phyloP scores from a whole-genome alignment of 2,329 filamentous ascomycete species.

The Aspergillus amoenus region DNA sequence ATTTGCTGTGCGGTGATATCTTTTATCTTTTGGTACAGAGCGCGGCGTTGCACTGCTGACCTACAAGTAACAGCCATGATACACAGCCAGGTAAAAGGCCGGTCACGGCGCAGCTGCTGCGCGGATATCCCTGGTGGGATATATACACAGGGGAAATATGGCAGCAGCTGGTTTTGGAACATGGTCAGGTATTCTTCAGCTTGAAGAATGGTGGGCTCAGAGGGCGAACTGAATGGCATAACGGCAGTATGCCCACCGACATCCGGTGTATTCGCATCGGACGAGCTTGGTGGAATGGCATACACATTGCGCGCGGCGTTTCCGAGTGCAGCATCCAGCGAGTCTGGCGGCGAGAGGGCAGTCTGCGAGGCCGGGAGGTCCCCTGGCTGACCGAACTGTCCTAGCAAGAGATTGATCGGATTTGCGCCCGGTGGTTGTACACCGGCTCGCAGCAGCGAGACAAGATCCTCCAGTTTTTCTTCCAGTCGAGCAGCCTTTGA shows the following conservation, averaged over 20 bases:
- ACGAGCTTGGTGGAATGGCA: background rate
- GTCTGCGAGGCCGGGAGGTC: background rate
- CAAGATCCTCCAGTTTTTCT: slow-evolving; percentile 27
- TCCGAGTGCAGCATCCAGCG: background rate
- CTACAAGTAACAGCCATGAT: slow-evolving; percentile 51
- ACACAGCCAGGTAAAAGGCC: slow-evolving; percentile 53
- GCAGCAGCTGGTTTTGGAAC: slow-evolving; percentile 46
- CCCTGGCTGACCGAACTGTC: background rate
- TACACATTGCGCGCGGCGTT: background rate
- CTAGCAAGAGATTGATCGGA: background rate
- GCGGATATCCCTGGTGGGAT: slow-evolving; percentile 36
- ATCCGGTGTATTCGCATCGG: background rate
- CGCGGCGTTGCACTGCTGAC: slow-evolving; percentile 41
- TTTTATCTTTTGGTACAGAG: slow-evolving; percentile 44
- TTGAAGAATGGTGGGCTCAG: slow-evolving; percentile 21
- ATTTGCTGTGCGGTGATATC: slow-evolving; percentile 49
- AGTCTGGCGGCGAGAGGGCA: background rate
- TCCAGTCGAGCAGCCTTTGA: slow-evolving; percentile 26
- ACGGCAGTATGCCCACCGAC: background rate
- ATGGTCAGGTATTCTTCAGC: slow-evolving; percentile 39
- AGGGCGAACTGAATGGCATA: background rate
- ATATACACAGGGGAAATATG: slow-evolving; percentile 48
- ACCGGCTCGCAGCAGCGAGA: slow-evolving; percentile 22
- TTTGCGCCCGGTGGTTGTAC: background rate
- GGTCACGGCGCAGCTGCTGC: slow-evolving; percentile 38